Percentiles rank a stretch among this genome's conserved stretches.
These are phyloP conservation scores for Leucoagaricus sp. DNA, from an alignment of 1,284 basidiomycete genomes.

Conservation along the genomic window DNA sequence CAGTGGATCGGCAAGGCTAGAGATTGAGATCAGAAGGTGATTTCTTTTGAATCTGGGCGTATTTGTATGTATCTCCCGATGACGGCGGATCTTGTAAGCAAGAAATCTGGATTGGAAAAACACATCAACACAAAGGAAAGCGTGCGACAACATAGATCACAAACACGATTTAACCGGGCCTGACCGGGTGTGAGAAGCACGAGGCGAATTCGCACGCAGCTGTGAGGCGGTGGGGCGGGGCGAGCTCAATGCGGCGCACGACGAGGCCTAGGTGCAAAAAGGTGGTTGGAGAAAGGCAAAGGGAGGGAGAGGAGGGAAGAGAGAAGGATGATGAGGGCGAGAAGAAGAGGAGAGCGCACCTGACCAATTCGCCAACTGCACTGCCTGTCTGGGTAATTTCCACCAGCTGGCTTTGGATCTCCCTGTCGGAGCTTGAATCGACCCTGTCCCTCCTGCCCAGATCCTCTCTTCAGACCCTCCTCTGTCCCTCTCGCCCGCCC, in stretches of 20 bases:
- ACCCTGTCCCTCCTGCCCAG: not conserved
- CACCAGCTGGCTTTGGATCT: conserved; percentile 18
- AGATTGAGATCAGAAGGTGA: conserved; percentile 40
- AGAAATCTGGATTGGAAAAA: conserved; percentile 18
- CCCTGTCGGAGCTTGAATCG: conserved; percentile 16
- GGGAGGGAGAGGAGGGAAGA: conserved; percentile 9
- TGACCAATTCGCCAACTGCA: conserved; percentile 16
- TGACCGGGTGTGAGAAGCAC: conserved; percentile 4
- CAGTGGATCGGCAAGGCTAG: conserved; percentile 31
- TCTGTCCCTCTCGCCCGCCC: not conserved
- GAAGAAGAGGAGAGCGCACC: conserved; percentile 16
- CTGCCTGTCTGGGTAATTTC: conserved; percentile 16
- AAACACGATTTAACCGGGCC: conserved; percentile 15
- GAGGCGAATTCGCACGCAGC: not conserved
- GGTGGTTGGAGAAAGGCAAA: not conserved
- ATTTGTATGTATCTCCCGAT: conserved; percentile 51
- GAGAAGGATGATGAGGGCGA: conserved; percentile 16
- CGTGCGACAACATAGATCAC: conserved; percentile 15
- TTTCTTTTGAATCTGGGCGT: conserved; percentile 40
- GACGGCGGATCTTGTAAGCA: conserved; percentile 49
- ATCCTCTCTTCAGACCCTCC: conserved; percentile 5
- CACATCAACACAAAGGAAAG: conserved; percentile 14
- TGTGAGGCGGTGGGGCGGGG: not conserved
- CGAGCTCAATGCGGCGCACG: not conserved
- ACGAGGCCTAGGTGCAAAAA: not conserved